A percentile compares a stretch with the other conserved stretches of the same genome.
These are phyloP conservation scores for Lactarius evosmus DNA, from an alignment of 768 basidiomycete species.

Conservation along the genomic window DNA sequence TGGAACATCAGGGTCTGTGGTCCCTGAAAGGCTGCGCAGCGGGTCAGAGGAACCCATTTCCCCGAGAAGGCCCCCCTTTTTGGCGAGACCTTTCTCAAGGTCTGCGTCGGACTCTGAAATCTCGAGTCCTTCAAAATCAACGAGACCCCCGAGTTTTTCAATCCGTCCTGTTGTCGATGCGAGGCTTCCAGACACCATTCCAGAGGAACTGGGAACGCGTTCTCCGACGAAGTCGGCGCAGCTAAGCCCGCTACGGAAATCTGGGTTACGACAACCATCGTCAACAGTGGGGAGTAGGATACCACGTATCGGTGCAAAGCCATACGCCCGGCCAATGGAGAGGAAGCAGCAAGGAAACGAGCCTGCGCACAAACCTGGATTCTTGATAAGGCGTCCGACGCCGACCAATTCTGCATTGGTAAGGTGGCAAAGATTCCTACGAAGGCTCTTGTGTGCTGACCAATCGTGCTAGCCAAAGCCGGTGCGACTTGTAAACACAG, in stretches of 20 bases:
- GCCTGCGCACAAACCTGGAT: conserved; percentile 9
- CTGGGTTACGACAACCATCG: conserved; percentile 33
- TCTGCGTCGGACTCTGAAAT: conserved; percentile 27
- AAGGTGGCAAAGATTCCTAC: background rate
- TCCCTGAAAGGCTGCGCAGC: conserved; percentile 14
- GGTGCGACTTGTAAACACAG: conserved; percentile 20
- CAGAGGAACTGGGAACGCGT: conserved; percentile 17
- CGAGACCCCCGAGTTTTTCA: conserved; percentile 15
- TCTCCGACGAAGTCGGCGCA: conserved; percentile 12
- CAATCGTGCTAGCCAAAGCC: conserved; percentile 23
- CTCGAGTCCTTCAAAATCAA: conserved; percentile 15
- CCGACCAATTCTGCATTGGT: conserved; percentile 9
- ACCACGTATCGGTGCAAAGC: conserved; percentile 37
- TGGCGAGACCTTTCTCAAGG: conserved; percentile 13
- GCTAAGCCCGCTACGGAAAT: conserved; percentile 14
- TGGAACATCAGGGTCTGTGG: background rate
- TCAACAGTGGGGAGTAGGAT: conserved; percentile 35
- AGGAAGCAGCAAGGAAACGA: conserved; percentile 16
- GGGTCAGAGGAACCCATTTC: conserved; percentile 26
- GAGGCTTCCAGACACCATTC: conserved; percentile 21
- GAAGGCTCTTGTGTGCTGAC: background rate
- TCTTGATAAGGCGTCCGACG: conserved; percentile 9
- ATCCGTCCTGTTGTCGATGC: conserved; percentile 6
- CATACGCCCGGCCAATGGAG: conserved; percentile 32
- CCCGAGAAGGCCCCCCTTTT: background rate